Evolutionary conservation across 352 stramenopile genomes (phyloP).

Genomic region (Pythium aquatile): DNA sequence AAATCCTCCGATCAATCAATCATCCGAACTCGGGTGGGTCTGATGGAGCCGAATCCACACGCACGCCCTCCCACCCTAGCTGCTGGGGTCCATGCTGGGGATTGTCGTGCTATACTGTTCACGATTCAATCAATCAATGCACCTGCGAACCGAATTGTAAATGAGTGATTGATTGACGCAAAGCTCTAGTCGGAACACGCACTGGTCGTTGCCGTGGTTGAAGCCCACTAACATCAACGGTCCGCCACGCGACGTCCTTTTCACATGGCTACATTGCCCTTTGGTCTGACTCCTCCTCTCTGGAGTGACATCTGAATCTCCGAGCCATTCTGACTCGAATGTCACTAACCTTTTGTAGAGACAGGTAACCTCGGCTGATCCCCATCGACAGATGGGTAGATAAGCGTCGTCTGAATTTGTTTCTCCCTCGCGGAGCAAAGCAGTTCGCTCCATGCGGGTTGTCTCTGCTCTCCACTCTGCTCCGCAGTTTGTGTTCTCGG

Average conservation of each 20-base stretch:
- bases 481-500: neutral
- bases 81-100: neutral
- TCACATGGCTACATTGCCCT: slow-evolving; percentile 20
- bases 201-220: neutral
- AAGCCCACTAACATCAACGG: neutral
- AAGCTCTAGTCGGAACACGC: neutral
- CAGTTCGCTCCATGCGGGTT: neutral
- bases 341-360: neutral
- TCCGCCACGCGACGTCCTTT: neutral
- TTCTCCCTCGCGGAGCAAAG: neutral
- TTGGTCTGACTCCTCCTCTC: neutral
- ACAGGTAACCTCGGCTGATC: neutral
- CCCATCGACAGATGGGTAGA: slow-evolving; percentile 3
- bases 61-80: neutral
- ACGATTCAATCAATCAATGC: neutral
- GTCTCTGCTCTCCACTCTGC: neutral
- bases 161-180: neutral
- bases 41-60: neutral
- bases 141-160: neutral
- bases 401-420: neutral
- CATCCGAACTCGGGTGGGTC: neutral
- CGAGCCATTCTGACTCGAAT: neutral
- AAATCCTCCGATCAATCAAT: neutral
- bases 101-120: neutral
- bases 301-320: neutral